These are phyloP conservation scores for Xerocomellus chrysenteron DNA, from an alignment of 768 basidiomycete species.

Conservation along the genomic window DNA sequence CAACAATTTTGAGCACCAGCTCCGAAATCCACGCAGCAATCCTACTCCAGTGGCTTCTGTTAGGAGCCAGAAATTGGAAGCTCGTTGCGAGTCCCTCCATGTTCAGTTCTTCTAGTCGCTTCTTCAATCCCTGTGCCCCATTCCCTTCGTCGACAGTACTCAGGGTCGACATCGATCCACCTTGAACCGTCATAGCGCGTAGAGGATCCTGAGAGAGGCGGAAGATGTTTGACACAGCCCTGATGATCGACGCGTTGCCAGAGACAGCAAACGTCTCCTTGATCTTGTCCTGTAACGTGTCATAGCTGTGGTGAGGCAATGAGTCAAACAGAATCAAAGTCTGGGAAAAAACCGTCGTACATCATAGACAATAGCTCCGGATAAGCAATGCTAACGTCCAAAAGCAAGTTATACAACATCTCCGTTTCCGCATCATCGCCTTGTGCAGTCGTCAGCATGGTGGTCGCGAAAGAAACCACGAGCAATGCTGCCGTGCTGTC, in stretches of 20 bases:
- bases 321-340: conserved; percentile 3
- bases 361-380: conserved; percentile 72
- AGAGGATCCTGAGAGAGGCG: conserved; percentile 60
- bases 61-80: conserved; percentile 66
- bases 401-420: conserved; percentile 73
- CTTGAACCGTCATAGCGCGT: conserved; percentile 39
- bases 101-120: conserved; percentile 60
- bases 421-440: conserved; percentile 81
- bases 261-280: conserved; percentile 69
- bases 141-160: conserved; percentile 58
- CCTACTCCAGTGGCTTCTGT: conserved; percentile 54
- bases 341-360: conserved; percentile 46
- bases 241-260: conserved; percentile 68
- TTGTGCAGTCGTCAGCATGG: conserved; percentile 73
- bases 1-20: conserved; percentile 51
- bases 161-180: conserved; percentile 62
- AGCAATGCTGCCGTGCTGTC: conserved; percentile 70
- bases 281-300: conserved; percentile 71
- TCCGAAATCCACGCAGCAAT: conserved; percentile 77
- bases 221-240: conserved; percentile 73
- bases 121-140: conserved; percentile 44
- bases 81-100: conserved; percentile 77
- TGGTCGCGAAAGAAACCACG: conserved; percentile 69
- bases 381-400: conserved; percentile 63
- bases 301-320: conserved; percentile 51